Base-by-base conservation (phyloP, 108 stramenopile genomes). In the Cafeteria roenbergensis region DNA sequence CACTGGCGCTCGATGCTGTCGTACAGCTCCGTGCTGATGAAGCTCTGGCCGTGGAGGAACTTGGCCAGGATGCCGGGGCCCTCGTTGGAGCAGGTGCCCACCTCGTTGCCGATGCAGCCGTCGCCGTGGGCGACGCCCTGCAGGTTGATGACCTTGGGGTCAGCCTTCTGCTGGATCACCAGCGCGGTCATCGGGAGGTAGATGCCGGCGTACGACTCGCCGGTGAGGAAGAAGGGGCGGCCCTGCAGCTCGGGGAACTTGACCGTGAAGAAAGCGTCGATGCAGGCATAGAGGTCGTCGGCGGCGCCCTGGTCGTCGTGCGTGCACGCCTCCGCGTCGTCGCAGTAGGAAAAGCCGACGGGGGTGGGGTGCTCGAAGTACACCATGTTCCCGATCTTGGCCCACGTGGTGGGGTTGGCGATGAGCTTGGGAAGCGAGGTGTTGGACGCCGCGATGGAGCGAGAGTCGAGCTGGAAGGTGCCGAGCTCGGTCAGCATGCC, bases 191-290 rank as follows among this genome's bases (percentile, higher is more conserved):
- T 76, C 21, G 88, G 90, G 56, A 87, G 73, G 62, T 87, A 88
- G 62, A 82, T 71, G 0, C 88, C 88, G 0, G 88, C 87, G 65
- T 91, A 91, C 29, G 71, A 74, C 65, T 90, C 91, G n/a, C 89
- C 91, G 28, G 78, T 88, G 38, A 90, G 66, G 59, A 76, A 88
- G 22, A 90, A 51, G 17, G 77, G 64, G 30, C 70, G 72, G 2
- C 63, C 20, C 1, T 62, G 51, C 26, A 80, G 65, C 65, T 82
- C 76, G 21, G 86, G 86, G 65, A 83, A 87, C 55, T 80, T 82
- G 1, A 55, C 66, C 51, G 68, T 31, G 42, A 70, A 86, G 60
- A 87, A 88, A 27, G 77, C 73, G 51, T 77, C 71, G 26, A 90
- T 63, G 8, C 81, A 81, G 29, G 52, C 59, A 35, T 78, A 83